These are phyloP conservation scores for Atalantia buxifolia DNA, from an alignment of 345 rosid species.

Conservation along the genomic window DNA sequence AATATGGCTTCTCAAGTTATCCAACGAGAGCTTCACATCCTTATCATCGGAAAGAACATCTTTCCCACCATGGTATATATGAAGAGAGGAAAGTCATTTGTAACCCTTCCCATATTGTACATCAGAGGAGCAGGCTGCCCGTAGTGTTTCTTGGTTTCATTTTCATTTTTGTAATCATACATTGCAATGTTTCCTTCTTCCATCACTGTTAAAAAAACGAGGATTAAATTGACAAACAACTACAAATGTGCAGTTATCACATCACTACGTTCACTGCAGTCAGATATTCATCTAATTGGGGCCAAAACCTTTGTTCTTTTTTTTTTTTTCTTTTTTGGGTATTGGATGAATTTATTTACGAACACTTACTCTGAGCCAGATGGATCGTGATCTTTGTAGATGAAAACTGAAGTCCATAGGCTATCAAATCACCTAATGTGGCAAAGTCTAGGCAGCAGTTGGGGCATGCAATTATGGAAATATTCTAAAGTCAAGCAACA, in stretches of 20 bases:
- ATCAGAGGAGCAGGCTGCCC: constrained; percentile 29
- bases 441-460: constrained; percentile 50
- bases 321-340: too few species aligned
- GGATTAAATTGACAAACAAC: not conserved
- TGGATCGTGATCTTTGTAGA: constrained; percentile 51
- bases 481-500: not conserved
- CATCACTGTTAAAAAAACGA: constrained; percentile 23
- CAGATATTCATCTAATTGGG: not conserved
- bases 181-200: constrained; percentile 33
- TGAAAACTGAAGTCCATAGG: constrained; percentile 40
- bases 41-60: constrained; percentile 38
- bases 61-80: constrained; percentile 41
- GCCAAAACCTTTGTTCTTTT: too few species aligned
- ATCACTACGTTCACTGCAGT: too few species aligned
- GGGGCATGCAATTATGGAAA: constrained; percentile 21
- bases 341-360: too few species aligned
- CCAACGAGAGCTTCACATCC: constrained; percentile 37
- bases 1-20: constrained; percentile 29
- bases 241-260: too few species aligned
- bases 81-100: constrained; percentile 43
- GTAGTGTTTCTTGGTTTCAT: constrained; percentile 36
- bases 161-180: constrained; percentile 32
- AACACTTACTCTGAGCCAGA: constrained; percentile 43
- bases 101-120: constrained; percentile 36
- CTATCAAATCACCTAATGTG: constrained; percentile 16